Percentiles rank a stretch among this genome's conserved stretches.
Conservation (phyloP, 495 filamentous ascomycete genomes). For the Neurospora intermedia region DNA sequence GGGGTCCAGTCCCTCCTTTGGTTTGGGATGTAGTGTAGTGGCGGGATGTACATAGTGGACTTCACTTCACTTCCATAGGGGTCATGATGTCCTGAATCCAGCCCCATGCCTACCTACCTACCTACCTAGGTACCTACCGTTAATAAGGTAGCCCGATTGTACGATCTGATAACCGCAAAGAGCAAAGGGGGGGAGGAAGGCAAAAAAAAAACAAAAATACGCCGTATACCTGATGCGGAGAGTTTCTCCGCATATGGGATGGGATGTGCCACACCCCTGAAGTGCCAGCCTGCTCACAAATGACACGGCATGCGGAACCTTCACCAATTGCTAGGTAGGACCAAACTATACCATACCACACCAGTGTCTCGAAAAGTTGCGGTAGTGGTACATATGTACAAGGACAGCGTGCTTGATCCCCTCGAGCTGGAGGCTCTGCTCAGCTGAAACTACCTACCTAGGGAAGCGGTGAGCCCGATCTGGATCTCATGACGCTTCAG, state of each 20-base stretch:
- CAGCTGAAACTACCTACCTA: constrained; percentile 78
- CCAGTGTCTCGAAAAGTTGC: constrained; percentile 52
- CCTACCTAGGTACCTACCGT: too few species aligned
- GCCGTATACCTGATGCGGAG: neutral
- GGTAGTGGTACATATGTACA: constrained; percentile 46
- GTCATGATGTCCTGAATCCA: neutral
- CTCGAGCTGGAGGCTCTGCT: constrained; percentile 48
- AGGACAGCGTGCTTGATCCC: constrained; percentile 41
- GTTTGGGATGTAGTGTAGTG: neutral
- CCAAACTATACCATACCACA: constrained; percentile 27
- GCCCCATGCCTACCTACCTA: neutral
- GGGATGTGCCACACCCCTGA: neutral
- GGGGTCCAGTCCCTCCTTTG: neutral
- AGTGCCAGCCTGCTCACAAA: neutral
- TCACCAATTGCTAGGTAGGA: neutral
- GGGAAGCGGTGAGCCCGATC: constrained; percentile 39
- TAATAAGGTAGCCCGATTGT: neutral
- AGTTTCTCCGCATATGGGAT: neutral
- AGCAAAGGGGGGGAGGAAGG: neutral
- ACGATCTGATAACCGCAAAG: neutral
- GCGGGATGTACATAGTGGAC: too few species aligned
- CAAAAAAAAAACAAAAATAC: neutral
- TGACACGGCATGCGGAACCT: neutral
- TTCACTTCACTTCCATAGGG: neutral
- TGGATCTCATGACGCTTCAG: constrained; percentile 62